Evolutionary conservation across 108 stramenopile species (phyloP).

Genomic region (Fragilaria crotonensis): DNA sequence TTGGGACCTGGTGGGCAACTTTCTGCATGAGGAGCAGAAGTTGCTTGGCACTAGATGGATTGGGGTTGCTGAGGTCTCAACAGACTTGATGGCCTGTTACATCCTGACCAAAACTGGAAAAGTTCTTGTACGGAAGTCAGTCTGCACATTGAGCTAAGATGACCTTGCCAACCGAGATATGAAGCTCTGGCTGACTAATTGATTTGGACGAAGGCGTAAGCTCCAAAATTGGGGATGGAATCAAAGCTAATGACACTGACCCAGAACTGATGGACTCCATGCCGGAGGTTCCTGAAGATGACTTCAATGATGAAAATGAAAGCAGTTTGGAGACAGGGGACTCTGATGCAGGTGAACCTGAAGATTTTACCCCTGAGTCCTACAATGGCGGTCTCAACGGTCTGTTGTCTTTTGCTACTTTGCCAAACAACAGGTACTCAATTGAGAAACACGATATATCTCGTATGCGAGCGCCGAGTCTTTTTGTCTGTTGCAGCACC

Average conservation of each 20-base stretch:
- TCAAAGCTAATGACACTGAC: neutral
- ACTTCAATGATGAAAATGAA: neutral
- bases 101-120: neutral
- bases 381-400: constrained; percentile 36
- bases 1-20: neutral
- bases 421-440: constrained; percentile 22
- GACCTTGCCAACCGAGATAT: neutral
- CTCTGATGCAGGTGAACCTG: neutral
- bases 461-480: constrained; percentile 45
- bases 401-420: constrained; percentile 23
- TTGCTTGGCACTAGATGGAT: neutral
- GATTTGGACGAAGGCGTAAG: neutral
- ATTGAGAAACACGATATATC: constrained; percentile 37
- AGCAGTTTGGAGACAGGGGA: neutral
- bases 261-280: no score
- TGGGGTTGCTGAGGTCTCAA: neutral
- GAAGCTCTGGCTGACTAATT: neutral
- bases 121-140: neutral
- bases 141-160: neutral
- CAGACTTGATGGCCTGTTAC: neutral
- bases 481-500: constrained; percentile 34
- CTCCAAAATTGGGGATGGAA: neutral
- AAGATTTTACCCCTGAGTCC: no score
- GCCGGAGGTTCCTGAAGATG: no score
- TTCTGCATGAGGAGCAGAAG: neutral